Base-by-base conservation (phyloP, 371 early-diverging fungal genomes). In the Mucor sp. region DNA sequence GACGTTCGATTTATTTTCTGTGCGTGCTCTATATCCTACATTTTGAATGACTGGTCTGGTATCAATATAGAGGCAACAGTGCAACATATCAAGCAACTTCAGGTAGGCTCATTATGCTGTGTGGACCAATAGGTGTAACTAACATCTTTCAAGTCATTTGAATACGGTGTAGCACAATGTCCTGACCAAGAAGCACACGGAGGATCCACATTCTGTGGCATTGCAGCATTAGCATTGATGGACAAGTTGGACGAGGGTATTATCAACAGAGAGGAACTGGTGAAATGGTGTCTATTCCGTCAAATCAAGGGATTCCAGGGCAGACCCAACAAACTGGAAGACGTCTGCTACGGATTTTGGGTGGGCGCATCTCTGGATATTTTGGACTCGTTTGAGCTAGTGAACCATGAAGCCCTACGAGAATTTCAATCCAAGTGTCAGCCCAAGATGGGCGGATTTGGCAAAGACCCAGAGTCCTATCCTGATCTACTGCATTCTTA, bases 261-360 rank as follows among this genome's bases (percentile, higher is more conserved):
- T n/a, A 43, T 80, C 1, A 77, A 88, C 71, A 83, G 81, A 64
- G 85, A 87, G 15, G 78, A 82, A 23, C 74, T 87, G 15, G 75
- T 94, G n/a, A 68, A 76, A 44, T 98, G 99, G 99, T 85, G 92
- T 44, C 63, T 98, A 44, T 68, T 70, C 15, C 85, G 94, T 11
- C 97, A 96, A 71, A 74, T 73, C 28, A 80, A 79, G 28, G 99
- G 99, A 6, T 99, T 97, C 78, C 91, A 95, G 67, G 99, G 99
- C 6, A 81, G 99, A 60, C 83, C 85, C 5, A 94, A 95, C 74
- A 99, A 99, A 75, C 79, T 85, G 2, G 80, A 89, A n/a, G 99
- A 99, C 71, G 93, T 97, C 1, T 99, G 99, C 77, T 99, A 99
- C 77, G 91, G 97, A 9, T 99, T 97, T 78, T 99, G 99, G 99